Evolutionary conservation across 805 yeast species (phyloP), one percentile per base, ranked within the genome.

Genomic region (Blastobotrys chiropterorum): DNA sequence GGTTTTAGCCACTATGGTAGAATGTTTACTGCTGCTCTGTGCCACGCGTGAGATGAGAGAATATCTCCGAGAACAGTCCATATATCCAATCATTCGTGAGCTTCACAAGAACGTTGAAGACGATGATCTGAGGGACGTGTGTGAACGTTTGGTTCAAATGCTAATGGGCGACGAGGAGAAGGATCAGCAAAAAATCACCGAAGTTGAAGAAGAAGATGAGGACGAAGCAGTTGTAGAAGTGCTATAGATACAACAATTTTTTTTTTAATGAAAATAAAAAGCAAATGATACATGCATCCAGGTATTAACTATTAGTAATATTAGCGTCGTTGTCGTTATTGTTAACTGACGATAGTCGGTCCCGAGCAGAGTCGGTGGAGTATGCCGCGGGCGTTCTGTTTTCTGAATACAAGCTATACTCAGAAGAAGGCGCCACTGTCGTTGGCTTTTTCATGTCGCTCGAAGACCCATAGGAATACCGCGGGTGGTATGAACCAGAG

Each of bases 71-170:
- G 76, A 72, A n/a, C 86, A 85, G 63, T 78, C 92, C 1, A 95
- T 88, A 0, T 94, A 94, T 64, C 86, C 96, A 16, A 66, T 94
- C 52, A 75, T 94, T 39, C 83, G 96, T 64, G 97, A 90, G 70
- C 72, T 92, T 49, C 96, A 90, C 62, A 83, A 85, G 45, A 66
- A 65, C 30, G 55, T 65, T 13, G 51, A 48, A 3, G 62, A 65
- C 7, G 63, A 77, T 49, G 72, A 69, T 16, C 75, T 88, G 19
- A 73, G 73, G 44, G 95, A 86, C 44, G 69, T 86, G 44, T 84
- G 94, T 71, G 95, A 89, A 60, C 78, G 94, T 65, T 68, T 86
- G 41, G 99, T 90, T 19, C 92, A 92, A 66, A 79, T 89, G 82
- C 75, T 92, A 57, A 86, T 86, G 94, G 81, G 97, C 73, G 97